phyloP scores from a whole-genome alignment of 768 basidiomycete species.

The Tulasnella sp. region DNA sequence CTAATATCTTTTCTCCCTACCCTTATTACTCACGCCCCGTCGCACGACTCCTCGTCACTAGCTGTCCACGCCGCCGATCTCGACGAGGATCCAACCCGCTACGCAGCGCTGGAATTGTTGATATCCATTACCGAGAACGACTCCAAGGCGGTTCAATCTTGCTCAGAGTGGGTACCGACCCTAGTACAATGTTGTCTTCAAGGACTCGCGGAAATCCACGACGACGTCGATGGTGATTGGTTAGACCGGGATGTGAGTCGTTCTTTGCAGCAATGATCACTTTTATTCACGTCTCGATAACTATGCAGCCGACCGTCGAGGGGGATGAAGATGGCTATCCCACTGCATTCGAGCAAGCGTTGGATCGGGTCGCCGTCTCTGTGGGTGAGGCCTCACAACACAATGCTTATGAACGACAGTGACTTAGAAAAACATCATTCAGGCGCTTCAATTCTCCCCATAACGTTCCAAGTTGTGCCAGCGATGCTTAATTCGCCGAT shows the following conservation, averaged over 20 bases:
- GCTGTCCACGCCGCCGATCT: conserved; percentile 48
- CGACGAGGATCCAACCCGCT: conserved; percentile 68
- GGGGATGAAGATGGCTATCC: conserved; percentile 64
- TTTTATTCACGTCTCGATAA: background rate
- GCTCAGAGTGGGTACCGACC: conserved; percentile 69
- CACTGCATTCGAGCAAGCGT: conserved; percentile 76
- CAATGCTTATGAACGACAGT: background rate
- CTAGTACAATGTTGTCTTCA: conserved; percentile 78
- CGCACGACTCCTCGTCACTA: conserved; percentile 39
- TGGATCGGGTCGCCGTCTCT: conserved; percentile 81
- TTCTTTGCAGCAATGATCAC: background rate
- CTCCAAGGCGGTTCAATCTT: conserved; percentile 67
- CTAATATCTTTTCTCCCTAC: conserved; percentile 71
- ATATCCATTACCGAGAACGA: conserved; percentile 75
- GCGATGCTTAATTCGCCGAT: conserved; percentile 80
- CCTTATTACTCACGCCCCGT: conserved; percentile 55
- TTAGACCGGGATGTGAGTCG: conserved; percentile 60
- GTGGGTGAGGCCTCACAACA: conserved; percentile 45
- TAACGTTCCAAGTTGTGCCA: conserved; percentile 81
- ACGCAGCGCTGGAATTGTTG: conserved; percentile 81
- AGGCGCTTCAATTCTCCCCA: conserved; percentile 75
- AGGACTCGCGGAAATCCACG: conserved; percentile 78
- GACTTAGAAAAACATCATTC: background rate
- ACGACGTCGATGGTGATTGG: conserved; percentile 51
- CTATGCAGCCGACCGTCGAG: conserved; percentile 49